phyloP scores from a whole-genome alignment of 164 flowering plant species.

The Stephania yunnanensis region DNA sequence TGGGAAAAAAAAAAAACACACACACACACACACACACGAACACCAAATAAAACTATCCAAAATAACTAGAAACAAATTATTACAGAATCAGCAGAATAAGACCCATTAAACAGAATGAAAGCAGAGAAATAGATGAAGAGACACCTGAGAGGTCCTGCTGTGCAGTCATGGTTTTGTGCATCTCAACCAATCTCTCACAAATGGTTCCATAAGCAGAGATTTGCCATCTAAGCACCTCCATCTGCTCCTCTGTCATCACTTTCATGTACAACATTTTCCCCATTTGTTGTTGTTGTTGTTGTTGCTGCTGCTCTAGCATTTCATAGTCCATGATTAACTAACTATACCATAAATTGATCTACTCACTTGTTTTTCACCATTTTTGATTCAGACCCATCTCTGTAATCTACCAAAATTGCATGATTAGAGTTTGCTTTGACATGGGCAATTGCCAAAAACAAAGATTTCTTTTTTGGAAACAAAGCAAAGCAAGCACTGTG shows the following conservation, averaged over 20 bases:
- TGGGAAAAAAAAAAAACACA: no score
- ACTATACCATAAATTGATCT: neutral
- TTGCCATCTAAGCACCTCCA: slow-evolving; percentile 65
- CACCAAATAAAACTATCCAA: neutral
- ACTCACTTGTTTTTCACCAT: no score
- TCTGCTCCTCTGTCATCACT: slow-evolving; percentile 92
- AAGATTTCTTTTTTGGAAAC: neutral
- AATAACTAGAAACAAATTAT: neutral
- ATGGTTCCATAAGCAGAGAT: slow-evolving; percentile 75
- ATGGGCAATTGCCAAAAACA: neutral
- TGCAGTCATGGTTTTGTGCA: slow-evolving; percentile 62
- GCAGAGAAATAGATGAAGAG: slow-evolving; percentile 2
- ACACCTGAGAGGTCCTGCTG: slow-evolving; percentile 61
- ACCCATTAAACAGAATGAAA: neutral
- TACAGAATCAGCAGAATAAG: neutral
- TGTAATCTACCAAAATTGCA: neutral
- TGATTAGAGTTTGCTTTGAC: neutral
- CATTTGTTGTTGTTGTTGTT: neutral
- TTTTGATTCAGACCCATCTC: neutral
- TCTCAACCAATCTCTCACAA: slow-evolving; percentile 71
- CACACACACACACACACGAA: no score
- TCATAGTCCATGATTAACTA: neutral
- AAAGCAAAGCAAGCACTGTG: no score
- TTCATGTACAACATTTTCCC: slow-evolving; percentile 32
- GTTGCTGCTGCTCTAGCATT: neutral